Conservation (phyloP, 352 stramenopile species). For the Phytopythium chamaehyphon region DNA sequence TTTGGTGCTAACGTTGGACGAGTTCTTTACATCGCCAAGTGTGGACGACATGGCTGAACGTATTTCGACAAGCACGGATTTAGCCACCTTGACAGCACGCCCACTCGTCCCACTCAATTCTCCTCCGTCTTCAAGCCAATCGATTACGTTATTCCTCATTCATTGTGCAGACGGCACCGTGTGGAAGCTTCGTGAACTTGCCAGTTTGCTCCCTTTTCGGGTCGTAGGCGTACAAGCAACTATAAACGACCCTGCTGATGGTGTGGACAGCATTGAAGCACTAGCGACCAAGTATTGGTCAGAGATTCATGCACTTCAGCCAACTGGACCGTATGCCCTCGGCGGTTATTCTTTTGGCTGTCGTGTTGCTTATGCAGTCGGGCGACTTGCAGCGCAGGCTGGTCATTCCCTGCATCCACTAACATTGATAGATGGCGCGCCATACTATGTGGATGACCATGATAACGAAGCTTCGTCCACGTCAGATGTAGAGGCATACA, state of each 20-base stretch:
- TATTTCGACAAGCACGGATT: constrained; percentile 11
- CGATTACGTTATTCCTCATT: constrained; percentile 36
- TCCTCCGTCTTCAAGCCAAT: constrained; percentile 4
- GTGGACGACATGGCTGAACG: constrained; percentile 37
- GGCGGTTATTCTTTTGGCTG: constrained; percentile 66
- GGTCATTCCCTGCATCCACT: constrained; percentile 29
- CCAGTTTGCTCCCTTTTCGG: constrained; percentile 24
- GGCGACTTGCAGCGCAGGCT: constrained; percentile 16
- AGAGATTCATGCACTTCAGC: constrained; percentile 25
- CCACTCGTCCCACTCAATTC: constrained; percentile 39
- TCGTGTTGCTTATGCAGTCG: constrained; percentile 43
- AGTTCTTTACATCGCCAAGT: constrained; percentile 36
- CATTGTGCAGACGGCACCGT: constrained; percentile 52
- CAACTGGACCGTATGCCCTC: constrained; percentile 31
- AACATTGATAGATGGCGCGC: constrained; percentile 37
- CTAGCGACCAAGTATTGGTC: constrained; percentile 37
- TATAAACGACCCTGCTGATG: neutral
- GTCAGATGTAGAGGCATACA: constrained; percentile 12
- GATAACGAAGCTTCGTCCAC: neutral
- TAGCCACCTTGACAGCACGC: constrained; percentile 9
- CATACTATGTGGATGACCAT: constrained; percentile 14
- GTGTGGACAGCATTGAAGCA: constrained; percentile 32
- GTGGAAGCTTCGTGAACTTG: constrained; percentile 56
- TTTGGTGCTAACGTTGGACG: constrained; percentile 35
- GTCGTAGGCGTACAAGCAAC: constrained; percentile 35